phyloP scores from a whole-genome alignment of 495 filamentous ascomycete genomes.

The Xylaria intraflava region DNA sequence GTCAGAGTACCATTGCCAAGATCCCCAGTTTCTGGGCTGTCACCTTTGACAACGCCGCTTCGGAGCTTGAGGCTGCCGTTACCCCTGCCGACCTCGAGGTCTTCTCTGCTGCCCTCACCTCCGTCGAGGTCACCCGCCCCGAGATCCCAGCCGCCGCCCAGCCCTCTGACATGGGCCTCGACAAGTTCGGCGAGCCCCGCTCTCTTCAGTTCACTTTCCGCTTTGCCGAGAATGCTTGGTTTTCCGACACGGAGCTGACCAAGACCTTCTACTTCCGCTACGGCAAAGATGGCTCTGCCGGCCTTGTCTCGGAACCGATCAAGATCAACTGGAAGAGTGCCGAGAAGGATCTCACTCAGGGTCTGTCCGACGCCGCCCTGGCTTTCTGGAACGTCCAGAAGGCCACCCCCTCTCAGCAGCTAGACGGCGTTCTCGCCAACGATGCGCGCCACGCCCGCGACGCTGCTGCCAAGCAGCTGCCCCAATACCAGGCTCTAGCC shows the following conservation, averaged over 20 bases:
- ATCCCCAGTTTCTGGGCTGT: constrained; percentile 73
- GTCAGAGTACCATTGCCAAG: constrained; percentile 47
- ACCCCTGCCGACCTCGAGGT: constrained; percentile 55
- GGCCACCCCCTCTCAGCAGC: constrained; percentile 42
- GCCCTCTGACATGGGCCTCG: constrained; percentile 9
- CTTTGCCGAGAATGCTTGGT: constrained; percentile 54
- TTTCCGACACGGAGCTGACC: constrained; percentile 53
- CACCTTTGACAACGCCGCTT: constrained; percentile 61
- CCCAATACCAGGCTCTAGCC: constrained; percentile 33
- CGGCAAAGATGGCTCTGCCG: constrained; percentile 52
- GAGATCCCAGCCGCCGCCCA: constrained; percentile 47
- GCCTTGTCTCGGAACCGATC: constrained; percentile 65
- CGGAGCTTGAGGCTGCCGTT: constrained; percentile 63
- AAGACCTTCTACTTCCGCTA: constrained; percentile 69
- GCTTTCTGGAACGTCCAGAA: constrained; percentile 52
- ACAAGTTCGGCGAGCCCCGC: constrained; percentile 41
- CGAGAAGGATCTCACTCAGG: constrained; percentile 61
- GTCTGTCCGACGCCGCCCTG: constrained; percentile 55
- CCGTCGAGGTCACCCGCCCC: constrained; percentile 54
- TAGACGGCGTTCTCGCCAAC: constrained; percentile 15
- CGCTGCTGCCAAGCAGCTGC: constrained; percentile 13
- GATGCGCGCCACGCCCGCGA: constrained; percentile 24
- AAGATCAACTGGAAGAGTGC: constrained; percentile 63
- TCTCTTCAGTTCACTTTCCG: constrained; percentile 45
- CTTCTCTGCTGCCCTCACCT: constrained; percentile 48